Evolutionary conservation across 73 alveolate genomes (phyloP).

Genomic region (Breviolum minutum): DNA sequence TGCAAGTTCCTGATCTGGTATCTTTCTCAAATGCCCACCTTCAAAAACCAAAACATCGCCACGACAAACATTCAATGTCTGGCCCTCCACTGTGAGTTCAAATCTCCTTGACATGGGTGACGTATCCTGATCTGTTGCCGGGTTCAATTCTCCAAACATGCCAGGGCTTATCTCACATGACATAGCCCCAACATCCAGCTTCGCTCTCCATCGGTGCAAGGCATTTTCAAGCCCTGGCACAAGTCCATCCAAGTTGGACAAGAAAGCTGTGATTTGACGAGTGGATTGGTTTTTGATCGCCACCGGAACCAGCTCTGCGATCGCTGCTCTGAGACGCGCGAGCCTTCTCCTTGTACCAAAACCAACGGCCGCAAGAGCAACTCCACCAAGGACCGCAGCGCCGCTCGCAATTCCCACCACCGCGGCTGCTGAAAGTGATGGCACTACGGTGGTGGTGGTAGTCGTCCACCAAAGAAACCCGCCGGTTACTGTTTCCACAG

Average conservation of each 20-base stretch:
- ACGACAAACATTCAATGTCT: background rate
- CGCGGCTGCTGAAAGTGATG: background rate
- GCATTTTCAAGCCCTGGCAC: background rate
- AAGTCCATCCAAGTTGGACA: background rate
- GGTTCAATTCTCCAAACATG: slow-evolving; percentile 50
- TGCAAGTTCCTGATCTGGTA: background rate
- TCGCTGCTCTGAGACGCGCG: background rate
- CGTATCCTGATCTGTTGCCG: slow-evolving; percentile 18
- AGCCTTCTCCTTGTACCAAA: slow-evolving; percentile 5
- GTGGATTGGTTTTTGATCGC: slow-evolving; percentile 1
- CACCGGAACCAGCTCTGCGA: background rate
- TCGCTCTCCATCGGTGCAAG: background rate
- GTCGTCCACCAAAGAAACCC: background rate
- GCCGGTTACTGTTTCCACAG: background rate
- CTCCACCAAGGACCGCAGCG: background rate
- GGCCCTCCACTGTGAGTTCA: background rate
- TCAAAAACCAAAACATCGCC: slow-evolving; percentile 24
- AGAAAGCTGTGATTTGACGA: background rate
- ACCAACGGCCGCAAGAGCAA: background rate
- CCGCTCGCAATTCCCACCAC: slow-evolving; percentile 18
- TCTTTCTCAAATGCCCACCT: background rate
- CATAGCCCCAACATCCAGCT: slow-evolving; percentile 10
- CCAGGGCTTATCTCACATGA: background rate
- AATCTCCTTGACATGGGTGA: background rate
- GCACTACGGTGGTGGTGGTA: background rate